A percentile compares a stretch with the other conserved stretches of the same genome.
phyloP scores from a whole-genome alignment of 345 rosid species.

The Draba incana region DNA sequence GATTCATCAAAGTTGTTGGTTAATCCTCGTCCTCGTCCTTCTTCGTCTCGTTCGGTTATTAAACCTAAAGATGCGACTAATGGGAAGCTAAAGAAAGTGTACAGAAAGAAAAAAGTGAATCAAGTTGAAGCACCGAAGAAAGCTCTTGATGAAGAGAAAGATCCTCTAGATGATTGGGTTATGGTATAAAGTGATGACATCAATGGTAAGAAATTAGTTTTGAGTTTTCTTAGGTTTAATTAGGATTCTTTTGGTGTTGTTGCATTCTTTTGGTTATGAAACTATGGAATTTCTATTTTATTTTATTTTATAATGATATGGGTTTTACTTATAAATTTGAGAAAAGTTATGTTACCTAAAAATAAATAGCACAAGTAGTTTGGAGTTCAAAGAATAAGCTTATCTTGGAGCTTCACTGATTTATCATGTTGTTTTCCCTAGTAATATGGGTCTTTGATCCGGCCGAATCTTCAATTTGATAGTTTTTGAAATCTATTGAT shows the following conservation, averaged over 20 bases:
- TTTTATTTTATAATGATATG: neutral
- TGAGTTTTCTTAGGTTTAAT: neutral
- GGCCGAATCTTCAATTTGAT: no score
- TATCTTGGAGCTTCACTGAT: no score
- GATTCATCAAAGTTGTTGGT: neutral
- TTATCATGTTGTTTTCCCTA: no score
- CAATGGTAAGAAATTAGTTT: neutral
- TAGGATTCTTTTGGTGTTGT: neutral
- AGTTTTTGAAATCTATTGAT: no score
- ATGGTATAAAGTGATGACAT: neutral
- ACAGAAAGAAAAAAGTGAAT: neutral
- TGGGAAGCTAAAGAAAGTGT: neutral
- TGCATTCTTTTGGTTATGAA: neutral
- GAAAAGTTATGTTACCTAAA: no score
- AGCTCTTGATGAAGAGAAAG: neutral
- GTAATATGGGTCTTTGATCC: no score
- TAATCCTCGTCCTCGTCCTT: neutral
- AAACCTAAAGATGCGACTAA: neutral
- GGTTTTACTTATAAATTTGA: no score
- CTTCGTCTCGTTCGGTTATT: neutral
- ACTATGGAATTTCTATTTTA: neutral
- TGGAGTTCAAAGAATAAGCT: no score
- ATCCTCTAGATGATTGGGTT: slow-evolving; percentile 1
- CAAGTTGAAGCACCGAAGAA: neutral
- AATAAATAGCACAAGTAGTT: no score